Evolutionary conservation across 305 asterid genomes (phyloP).

Genomic region (Rubia occidens): DNA sequence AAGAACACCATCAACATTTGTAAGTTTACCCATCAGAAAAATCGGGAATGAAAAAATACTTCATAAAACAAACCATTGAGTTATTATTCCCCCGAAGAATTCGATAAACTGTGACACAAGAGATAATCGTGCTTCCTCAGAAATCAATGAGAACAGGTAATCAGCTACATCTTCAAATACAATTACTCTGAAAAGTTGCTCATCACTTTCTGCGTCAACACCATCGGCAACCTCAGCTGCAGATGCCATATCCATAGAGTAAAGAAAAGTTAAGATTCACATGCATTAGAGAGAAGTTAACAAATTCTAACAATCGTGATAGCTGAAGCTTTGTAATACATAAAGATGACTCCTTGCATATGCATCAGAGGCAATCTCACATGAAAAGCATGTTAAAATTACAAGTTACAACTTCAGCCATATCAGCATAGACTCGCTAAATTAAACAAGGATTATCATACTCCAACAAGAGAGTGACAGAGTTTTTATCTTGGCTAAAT

Average conservation of each 20-base stretch:
- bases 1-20: background rate
- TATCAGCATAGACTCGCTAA: background rate
- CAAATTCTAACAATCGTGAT: background rate
- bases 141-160: conserved; percentile 68
- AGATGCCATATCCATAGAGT: conserved; percentile 19
- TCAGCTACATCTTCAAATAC: conserved; percentile 81
- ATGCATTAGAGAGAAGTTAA: background rate
- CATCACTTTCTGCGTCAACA: conserved; percentile 57
- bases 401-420: background rate
- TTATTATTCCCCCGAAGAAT: conserved; percentile 77
- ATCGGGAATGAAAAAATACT: conserved; percentile 3
- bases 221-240: conserved; percentile 35
- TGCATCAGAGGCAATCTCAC: conserved; percentile 4
- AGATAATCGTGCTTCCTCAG: conserved; percentile 75
- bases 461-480: background rate
- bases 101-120: conserved; percentile 72
- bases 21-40: background rate
- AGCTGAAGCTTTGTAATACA: background rate
- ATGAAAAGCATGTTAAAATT: background rate
- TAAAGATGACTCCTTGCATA: background rate
- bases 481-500: background rate
- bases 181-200: conserved; percentile 66
- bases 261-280: conserved; percentile 14
- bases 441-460: background rate
- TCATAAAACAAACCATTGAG: conserved; percentile 52